Percentiles rank a stretch among this genome's conserved stretches.
Evolutionary conservation across 345 rosid species (phyloP).

Genomic region (Anacardium occidentale): DNA sequence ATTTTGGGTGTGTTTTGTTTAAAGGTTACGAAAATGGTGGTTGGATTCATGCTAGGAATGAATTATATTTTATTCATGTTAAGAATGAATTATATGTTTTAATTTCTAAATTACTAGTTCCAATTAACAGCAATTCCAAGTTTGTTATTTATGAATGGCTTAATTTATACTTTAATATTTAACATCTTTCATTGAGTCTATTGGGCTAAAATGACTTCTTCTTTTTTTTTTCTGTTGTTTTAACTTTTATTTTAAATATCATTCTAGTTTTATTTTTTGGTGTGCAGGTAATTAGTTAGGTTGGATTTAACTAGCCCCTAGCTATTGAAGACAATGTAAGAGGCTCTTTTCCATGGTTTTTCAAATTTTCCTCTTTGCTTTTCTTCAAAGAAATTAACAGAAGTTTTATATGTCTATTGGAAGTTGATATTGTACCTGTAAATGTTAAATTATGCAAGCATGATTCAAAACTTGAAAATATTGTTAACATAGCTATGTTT

Average conservation of each 20-base stretch:
- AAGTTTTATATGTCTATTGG: not conserved
- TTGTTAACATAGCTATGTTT: not conserved
- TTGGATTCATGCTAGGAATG: too few species aligned
- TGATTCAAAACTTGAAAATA: not conserved
- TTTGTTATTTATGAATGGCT: not conserved
- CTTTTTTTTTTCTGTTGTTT: not conserved
- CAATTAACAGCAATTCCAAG: not conserved
- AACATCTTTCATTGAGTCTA: not conserved
- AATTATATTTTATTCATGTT: not conserved
- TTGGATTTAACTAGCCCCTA: not conserved
- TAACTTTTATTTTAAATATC: not conserved
- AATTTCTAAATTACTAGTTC: not conserved
- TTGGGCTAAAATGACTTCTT: not conserved
- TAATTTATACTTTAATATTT: not conserved
- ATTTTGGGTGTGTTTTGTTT: not conserved
- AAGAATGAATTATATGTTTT: not conserved
- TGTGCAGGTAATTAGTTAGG: not conserved
- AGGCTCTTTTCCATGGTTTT: not conserved
- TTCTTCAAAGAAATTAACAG: not conserved
- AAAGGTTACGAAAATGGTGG: not conserved
- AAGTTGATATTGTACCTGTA: constrained; percentile 1
- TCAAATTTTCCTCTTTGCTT: not conserved
- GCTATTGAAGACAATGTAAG: not conserved
- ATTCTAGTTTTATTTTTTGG: not conserved
- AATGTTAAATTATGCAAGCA: not conserved